Conservation (phyloP, 331 rosid genomes). For the Ulmus americana region DNA sequence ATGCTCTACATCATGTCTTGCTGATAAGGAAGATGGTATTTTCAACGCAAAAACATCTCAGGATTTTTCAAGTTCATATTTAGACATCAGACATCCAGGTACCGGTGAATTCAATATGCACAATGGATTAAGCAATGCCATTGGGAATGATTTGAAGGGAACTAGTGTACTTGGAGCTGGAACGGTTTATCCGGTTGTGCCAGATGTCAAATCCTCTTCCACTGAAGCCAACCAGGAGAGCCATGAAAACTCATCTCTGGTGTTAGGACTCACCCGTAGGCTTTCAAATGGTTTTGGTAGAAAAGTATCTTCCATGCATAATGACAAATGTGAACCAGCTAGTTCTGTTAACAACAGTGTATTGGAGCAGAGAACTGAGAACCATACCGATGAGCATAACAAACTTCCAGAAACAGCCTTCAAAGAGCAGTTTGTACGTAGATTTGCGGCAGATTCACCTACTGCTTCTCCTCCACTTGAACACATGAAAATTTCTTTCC, state of each 20-base stretch:
- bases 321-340: slow-evolving; percentile 40
- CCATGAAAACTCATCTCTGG: slow-evolving; percentile 48
- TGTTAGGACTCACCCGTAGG: slow-evolving; percentile 68
- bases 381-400: slow-evolving; percentile 23
- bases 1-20: slow-evolving; percentile 26
- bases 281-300: slow-evolving; percentile 57
- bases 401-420: slow-evolving; percentile 34
- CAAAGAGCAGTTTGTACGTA: slow-evolving; percentile 36
- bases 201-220: slow-evolving; percentile 31
- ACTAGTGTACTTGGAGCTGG: slow-evolving; percentile 29
- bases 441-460: slow-evolving; percentile 43
- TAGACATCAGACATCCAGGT: slow-evolving; percentile 19
- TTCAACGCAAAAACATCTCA: slow-evolving; percentile 21
- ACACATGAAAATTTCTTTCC: slow-evolving; percentile 93
- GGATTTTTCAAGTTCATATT: slow-evolving; percentile 11
- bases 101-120: slow-evolving; percentile 21
- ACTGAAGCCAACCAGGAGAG: slow-evolving; percentile 32
- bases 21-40: slow-evolving; percentile 34
- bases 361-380: slow-evolving; percentile 41
- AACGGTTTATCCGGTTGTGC: slow-evolving; percentile 28
- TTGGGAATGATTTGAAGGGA: slow-evolving; percentile 25
- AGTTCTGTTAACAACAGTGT: slow-evolving; percentile 36
- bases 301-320: slow-evolving; percentile 36
- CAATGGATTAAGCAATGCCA: slow-evolving; percentile 29
- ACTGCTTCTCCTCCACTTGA: slow-evolving; percentile 89